Evolutionary conservation across 768 basidiomycete genomes (phyloP), one percentile per base, ranked within the genome.

Genomic region (Gloeostereum incarnatum): DNA sequence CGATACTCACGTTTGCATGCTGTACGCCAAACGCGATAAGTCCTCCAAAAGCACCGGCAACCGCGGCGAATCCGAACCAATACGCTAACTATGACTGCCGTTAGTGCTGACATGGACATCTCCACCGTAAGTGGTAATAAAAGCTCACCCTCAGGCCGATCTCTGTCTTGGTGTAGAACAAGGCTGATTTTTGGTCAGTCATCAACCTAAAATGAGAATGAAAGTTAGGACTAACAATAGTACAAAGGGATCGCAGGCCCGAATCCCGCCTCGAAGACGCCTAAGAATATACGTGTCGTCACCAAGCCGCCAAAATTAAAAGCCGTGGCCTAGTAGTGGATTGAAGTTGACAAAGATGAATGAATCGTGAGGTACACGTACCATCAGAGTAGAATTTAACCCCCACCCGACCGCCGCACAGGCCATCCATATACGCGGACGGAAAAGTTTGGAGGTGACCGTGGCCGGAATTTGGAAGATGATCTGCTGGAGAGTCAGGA

Each of bases 11-110:
- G 39, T 76, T 57, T 1, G 63, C 65, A 50, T 85, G 71, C 46
- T 85, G 81, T 7, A 89, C 64, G 1, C 84, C 87, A 45, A 82
- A 89, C 3, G 87, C 85, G 29, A 90, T 73, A 31, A 88, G 59
- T n/a, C 87, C 86, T 10, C 85, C 84, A 43, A 89, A 89, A 4
- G 87, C 87, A 17, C 86, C 86, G 3, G 87, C 82, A 3, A 86
- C 74, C 2, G 86, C 84, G 4, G 86, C 84, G 51, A 87, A 89
- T 6, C 81, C 81, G 43, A 87, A 89, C 81, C 83, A 87, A 48
- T 83, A 75, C 1, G 81, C 83, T 70, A 81, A 71, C 61, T 71
- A 39, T 14, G 24, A 16, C 14, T 14, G 35, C 4, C 23, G n/a
- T 33, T 11, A 26, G 9, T 36, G 19, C 25, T 26, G n/a, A 35